Evolutionary conservation across 1,284 basidiomycete genomes (phyloP).

Genomic region (Cryptococcus amylolentus): DNA sequence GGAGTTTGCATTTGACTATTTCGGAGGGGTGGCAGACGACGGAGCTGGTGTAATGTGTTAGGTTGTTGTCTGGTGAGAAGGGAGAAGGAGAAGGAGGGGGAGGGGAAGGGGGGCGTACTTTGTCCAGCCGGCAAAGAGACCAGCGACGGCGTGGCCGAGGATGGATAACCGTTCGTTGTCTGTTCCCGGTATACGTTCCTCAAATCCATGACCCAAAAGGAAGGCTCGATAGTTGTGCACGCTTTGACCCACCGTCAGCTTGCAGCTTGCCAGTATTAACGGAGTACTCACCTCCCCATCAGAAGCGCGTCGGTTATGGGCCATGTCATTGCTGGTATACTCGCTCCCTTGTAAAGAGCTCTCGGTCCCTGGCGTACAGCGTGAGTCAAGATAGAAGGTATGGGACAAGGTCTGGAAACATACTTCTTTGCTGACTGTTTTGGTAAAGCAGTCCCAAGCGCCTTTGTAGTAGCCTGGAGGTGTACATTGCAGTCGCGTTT

Average conservation of each 20-base stretch:
- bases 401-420: slow-evolving; percentile 1
- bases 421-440: slow-evolving; percentile 40
- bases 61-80: not conserved
- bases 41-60: slow-evolving; percentile 20
- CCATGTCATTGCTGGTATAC: slow-evolving; percentile 49
- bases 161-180: slow-evolving; percentile 31
- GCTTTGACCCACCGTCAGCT: slow-evolving; percentile 13
- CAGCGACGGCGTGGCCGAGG: slow-evolving; percentile 44
- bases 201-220: slow-evolving; percentile 38
- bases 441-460: slow-evolving; percentile 42
- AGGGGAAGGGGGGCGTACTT: slow-evolving; percentile 32
- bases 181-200: slow-evolving; percentile 26
- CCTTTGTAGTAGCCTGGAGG: slow-evolving; percentile 43
- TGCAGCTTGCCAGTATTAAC: not conserved
- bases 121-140: slow-evolving; percentile 47
- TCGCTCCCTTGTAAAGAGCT: slow-evolving; percentile 49
- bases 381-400: not conserved
- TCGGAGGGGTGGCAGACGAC: slow-evolving; percentile 48
- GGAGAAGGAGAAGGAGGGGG: not conserved
- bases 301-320: slow-evolving; percentile 48
- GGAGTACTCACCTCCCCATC: slow-evolving; percentile 44
- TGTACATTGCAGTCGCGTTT: slow-evolving; percentile 46
- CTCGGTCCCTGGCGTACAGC: slow-evolving; percentile 26
- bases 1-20: slow-evolving; percentile 49
- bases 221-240: slow-evolving; percentile 48